Evolutionary conservation across 2,329 filamentous ascomycete genomes (phyloP).

Genomic region (Hypomyces rosellus): DNA sequence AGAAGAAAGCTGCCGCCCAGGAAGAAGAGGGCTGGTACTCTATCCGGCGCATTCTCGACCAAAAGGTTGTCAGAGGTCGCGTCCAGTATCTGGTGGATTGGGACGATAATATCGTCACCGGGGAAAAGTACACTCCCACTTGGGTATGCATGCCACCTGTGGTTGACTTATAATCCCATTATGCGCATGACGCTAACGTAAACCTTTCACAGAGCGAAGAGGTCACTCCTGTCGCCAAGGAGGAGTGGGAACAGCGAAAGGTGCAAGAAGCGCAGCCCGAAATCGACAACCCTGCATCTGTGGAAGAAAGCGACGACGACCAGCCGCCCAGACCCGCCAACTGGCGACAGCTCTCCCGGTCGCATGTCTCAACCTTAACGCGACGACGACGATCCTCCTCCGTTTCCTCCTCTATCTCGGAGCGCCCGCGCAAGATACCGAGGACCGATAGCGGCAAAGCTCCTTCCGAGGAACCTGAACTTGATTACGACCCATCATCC

Average conservation of each 20-base stretch:
- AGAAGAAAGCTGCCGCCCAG: conserved; percentile 7
- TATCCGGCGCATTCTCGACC: conserved; percentile 30
- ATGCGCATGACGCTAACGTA: conserved; percentile 16
- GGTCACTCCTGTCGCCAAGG: conserved; percentile 24
- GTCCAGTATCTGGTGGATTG: conserved; percentile 34
- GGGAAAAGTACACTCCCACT: conserved; percentile 25
- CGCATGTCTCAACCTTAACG: conserved; percentile 13
- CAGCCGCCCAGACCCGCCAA: conserved; percentile 24
- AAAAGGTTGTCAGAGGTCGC: conserved; percentile 21
- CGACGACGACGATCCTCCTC: conserved; percentile 4
- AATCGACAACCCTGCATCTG: conserved; percentile 1
- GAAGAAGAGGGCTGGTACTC: conserved; percentile 26
- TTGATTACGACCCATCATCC: conserved; percentile 23
- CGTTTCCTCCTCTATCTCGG: neutral
- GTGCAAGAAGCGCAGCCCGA: neutral
- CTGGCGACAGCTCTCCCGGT: conserved; percentile 18
- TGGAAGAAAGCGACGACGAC: conserved; percentile 17
- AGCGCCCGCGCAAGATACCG: conserved; percentile 17
- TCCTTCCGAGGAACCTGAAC: conserved; percentile 24
- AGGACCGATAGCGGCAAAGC: conserved; percentile 17
- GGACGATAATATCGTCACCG: conserved; percentile 27
- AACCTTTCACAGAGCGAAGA: conserved; percentile 19
- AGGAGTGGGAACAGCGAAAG: conserved; percentile 29
- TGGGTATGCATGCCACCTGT: conserved; percentile 24
- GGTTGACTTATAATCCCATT: neutral